Conservation (phyloP, 179 eudicot species). For the Monotropa hypopitys region DNA sequence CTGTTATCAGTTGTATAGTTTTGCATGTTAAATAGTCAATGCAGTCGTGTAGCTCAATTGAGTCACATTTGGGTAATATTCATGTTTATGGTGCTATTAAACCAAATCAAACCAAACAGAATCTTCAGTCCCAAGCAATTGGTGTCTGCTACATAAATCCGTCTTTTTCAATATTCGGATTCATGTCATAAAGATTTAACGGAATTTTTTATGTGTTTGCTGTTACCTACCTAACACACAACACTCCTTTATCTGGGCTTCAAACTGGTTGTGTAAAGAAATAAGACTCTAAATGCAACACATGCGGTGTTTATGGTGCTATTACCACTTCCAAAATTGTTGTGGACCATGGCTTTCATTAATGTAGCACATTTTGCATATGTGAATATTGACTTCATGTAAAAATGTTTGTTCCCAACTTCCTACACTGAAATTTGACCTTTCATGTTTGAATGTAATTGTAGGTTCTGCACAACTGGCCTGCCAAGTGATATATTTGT, state of each 20-base stretch:
- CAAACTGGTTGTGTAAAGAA: too few relatives aligned
- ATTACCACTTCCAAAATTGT: not conserved
- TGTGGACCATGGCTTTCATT: not conserved
- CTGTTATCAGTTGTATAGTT: not conserved
- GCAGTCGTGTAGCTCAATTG: not conserved
- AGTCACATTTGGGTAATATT: not conserved
- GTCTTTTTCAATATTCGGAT: too few relatives aligned
- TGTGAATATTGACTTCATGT: not conserved
- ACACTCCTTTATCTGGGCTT: too few relatives aligned
- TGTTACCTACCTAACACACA: too few relatives aligned
- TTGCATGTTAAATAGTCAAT: not conserved
- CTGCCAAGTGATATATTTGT: conserved; percentile 83
- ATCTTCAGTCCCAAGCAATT: too few relatives aligned
- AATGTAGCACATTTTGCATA: not conserved
- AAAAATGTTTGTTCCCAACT: not conserved
- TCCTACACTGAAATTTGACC: not conserved
- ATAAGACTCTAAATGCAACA: too few relatives aligned
- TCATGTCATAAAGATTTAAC: too few relatives aligned
- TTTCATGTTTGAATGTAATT: not conserved
- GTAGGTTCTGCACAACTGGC: conserved; percentile 82
- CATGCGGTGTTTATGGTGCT: not conserved
- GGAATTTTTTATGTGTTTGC: too few relatives aligned
- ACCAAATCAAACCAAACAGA: too few relatives aligned
- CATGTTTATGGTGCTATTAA: not conserved
- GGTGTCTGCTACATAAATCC: too few relatives aligned